phyloP scores from a whole-genome alignment of 2,329 filamentous ascomycete species.

The Aspergillus unguis region DNA sequence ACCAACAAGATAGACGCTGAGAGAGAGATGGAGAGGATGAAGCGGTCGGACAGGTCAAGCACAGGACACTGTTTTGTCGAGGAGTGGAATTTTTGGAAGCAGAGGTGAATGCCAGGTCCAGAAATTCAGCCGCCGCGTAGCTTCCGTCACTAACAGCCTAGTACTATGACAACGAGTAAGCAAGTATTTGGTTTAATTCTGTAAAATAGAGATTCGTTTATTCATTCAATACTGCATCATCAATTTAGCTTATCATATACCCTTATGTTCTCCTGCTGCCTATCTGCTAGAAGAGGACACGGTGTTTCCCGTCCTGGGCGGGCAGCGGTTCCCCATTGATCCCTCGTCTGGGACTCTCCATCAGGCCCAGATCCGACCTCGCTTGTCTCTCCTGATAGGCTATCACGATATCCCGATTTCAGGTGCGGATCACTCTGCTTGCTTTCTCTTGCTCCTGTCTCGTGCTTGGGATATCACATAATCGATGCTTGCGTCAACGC shows the following conservation, averaged over 20 bases:
- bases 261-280: not conserved
- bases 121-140: constrained; percentile 39
- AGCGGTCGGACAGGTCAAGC: constrained; percentile 10
- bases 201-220: too few species aligned
- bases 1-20: constrained; percentile 13
- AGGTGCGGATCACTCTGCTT: constrained; percentile 16
- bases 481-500: constrained; percentile 12
- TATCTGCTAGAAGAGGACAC: constrained; percentile 25
- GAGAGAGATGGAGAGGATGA: constrained; percentile 9
- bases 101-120: constrained; percentile 30
- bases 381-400: constrained; percentile 17
- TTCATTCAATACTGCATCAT: too few species aligned
- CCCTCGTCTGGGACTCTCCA: not conserved
- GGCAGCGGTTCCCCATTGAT: constrained; percentile 6
- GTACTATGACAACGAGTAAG: not conserved
- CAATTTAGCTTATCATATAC: too few species aligned
- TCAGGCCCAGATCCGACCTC: constrained; percentile 12
- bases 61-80: constrained; percentile 24
- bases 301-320: constrained; percentile 24
- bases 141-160: constrained; percentile 30
- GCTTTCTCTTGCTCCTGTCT: constrained; percentile 11
- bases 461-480: constrained; percentile 7
- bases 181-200: not conserved
- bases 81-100: constrained; percentile 34
- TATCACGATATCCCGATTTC: constrained; percentile 14